Percentiles rank a stretch among this genome's conserved stretches.
These are phyloP conservation scores for Starmerella stigmatis DNA, from an alignment of 805 yeast species.

Conservation along the genomic window DNA sequence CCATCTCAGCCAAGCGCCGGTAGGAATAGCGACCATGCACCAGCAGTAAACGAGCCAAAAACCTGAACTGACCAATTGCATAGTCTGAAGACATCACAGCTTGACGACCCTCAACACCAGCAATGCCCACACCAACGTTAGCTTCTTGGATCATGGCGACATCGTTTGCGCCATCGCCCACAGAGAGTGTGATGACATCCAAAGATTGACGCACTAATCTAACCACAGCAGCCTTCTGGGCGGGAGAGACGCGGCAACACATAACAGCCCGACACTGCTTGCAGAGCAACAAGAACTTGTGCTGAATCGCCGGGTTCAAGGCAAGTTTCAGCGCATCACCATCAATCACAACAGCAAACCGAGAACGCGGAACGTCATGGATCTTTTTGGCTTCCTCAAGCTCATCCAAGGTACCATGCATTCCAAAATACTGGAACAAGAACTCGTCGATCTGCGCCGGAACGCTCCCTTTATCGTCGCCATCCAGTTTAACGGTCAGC, in stretches of 20 bases:
- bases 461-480: constrained; percentile 27
- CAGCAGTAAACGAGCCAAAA: constrained; percentile 50
- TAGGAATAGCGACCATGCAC: constrained; percentile 82
- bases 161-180: constrained; percentile 82
- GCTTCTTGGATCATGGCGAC: constrained; percentile 86
- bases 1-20: constrained; percentile 64
- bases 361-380: constrained; percentile 53
- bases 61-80: constrained; percentile 72
- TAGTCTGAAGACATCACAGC: constrained; percentile 83
- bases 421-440: constrained; percentile 42
- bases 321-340: constrained; percentile 56
- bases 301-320: constrained; percentile 36
- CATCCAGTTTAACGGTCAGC: constrained; percentile 39
- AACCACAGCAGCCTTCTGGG: constrained; percentile 72
- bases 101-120: constrained; percentile 80
- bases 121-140: constrained; percentile 75
- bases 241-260: constrained; percentile 79
- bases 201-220: constrained; percentile 53
- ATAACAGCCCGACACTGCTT: constrained; percentile 68
- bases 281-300: constrained; percentile 58
- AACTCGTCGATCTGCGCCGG: constrained; percentile 37
- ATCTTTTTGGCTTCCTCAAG: constrained; percentile 45
- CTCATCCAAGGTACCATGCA: constrained; percentile 39
- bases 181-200: constrained; percentile 67
- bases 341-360: constrained; percentile 58